Evolutionary conservation across 495 filamentous ascomycete species (phyloP).

Genomic region (Pseudevernia furfuracea): DNA sequence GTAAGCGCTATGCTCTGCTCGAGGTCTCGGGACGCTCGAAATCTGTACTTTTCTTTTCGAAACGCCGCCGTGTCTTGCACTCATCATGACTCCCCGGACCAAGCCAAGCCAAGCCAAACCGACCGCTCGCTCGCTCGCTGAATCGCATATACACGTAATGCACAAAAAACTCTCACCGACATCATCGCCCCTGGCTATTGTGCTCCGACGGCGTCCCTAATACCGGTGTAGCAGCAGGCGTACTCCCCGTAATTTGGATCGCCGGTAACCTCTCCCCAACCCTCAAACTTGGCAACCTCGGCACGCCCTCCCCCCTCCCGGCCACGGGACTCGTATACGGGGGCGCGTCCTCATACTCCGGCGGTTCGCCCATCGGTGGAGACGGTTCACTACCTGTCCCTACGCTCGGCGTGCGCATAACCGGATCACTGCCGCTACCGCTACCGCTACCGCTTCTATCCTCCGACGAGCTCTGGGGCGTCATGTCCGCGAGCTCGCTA

Average conservation of each 20-base stretch:
- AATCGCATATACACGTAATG: constrained; percentile 1
- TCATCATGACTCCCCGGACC: not conserved
- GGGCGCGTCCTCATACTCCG: constrained; percentile 21
- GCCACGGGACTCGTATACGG: constrained; percentile 21
- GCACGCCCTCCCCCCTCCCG: constrained; percentile 16
- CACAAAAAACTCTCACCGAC: not conserved
- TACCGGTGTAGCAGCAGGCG: constrained; percentile 24
- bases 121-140: constrained; percentile 17
- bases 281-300: constrained; percentile 23
- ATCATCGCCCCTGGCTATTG: not conserved
- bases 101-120: not conserved
- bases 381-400: constrained; percentile 9
- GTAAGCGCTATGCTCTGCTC: not conserved
- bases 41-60: not conserved
- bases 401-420: constrained; percentile 21
- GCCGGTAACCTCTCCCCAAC: constrained; percentile 19
- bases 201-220: constrained; percentile 11
- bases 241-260: constrained; percentile 25
- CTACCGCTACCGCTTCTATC: constrained; percentile 22
- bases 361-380: constrained; percentile 17
- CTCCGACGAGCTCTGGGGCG: constrained; percentile 22
- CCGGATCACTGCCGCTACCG: constrained; percentile 17
- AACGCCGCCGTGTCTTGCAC: not conserved
- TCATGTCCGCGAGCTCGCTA: constrained; percentile 19
- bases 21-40: not conserved